Evolutionary conservation across 768 basidiomycete species (phyloP).

Genomic region (Porphyrellus cyaneotinctus): DNA sequence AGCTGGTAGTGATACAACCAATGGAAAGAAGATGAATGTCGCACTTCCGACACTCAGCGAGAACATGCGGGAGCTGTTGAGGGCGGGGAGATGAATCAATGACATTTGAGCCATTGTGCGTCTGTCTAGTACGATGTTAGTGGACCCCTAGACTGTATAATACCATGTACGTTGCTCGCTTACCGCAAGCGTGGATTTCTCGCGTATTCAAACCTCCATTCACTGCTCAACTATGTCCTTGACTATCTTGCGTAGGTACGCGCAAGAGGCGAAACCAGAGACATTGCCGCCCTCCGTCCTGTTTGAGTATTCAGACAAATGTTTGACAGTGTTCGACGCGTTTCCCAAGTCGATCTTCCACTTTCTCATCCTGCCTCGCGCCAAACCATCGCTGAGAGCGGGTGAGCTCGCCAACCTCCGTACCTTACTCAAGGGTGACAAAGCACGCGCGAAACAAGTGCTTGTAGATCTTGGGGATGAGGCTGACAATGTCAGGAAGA

Average conservation of each 20-base stretch:
- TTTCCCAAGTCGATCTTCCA: conserved; percentile 87
- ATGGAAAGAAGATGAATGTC: conserved; percentile 27
- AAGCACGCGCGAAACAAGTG: conserved; percentile 49
- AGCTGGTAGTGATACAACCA: neutral
- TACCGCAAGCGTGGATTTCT: neutral
- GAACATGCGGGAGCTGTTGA: conserved; percentile 57
- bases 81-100: conserved; percentile 37
- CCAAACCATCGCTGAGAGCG: conserved; percentile 28
- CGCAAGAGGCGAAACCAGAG: conserved; percentile 42
- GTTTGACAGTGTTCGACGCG: conserved; percentile 67
- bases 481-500: conserved; percentile 49
- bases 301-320: conserved; percentile 49
- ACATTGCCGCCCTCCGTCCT: conserved; percentile 57
- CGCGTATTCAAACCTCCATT: neutral
- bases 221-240: conserved; percentile 34
- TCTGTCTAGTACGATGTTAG: conserved; percentile 1
- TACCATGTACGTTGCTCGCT: conserved; percentile 6
- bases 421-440: conserved; percentile 52
- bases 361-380: conserved; percentile 78
- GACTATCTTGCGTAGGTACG: conserved; percentile 60
- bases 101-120: neutral
- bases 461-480: conserved; percentile 52
- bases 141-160: conserved; percentile 14
- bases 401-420: conserved; percentile 51
- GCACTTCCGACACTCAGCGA: conserved; percentile 53